Evolutionary conservation across 805 yeast species (phyloP).

Genomic region (Wickerhamomyces xylosicus): DNA sequence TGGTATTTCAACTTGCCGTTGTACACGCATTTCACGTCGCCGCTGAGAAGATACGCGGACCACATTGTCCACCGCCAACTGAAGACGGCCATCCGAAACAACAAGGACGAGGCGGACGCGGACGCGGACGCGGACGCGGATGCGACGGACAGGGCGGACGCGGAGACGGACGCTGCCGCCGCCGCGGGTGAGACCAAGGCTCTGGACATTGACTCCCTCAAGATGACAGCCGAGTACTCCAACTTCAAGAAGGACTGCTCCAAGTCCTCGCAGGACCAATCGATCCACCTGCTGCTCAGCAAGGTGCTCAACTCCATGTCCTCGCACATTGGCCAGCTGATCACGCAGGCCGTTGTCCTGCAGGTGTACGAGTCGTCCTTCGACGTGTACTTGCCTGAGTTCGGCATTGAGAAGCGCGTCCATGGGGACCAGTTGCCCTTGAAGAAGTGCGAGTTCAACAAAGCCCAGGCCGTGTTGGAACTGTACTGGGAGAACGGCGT

Average conservation of each 20-base stretch:
- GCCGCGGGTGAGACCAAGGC: slow-evolving; percentile 22
- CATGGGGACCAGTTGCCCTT: slow-evolving; percentile 96
- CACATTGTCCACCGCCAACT: slow-evolving; percentile 88
- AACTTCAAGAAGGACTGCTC: slow-evolving; percentile 95
- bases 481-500: slow-evolving; percentile 89
- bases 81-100: slow-evolving; percentile 43
- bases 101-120: slow-evolving; percentile 13
- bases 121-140: no score
- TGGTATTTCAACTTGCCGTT: slow-evolving; percentile 75
- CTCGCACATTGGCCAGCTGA: slow-evolving; percentile 64
- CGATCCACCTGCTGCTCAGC: slow-evolving; percentile 75
- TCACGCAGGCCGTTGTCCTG: slow-evolving; percentile 77
- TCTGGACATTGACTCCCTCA: slow-evolving; percentile 58
- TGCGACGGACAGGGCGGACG: background rate
- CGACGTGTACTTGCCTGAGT: slow-evolving; percentile 85
- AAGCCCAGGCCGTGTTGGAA: slow-evolving; percentile 55
- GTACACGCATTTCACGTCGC: slow-evolving; percentile 91
- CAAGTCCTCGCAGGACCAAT: slow-evolving; percentile 86
- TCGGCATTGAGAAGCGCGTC: slow-evolving; percentile 91
- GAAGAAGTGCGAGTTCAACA: slow-evolving; percentile 86
- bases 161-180: background rate
- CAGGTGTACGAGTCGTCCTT: slow-evolving; percentile 95
- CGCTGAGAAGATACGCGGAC: slow-evolving; percentile 87
- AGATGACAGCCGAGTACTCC: slow-evolving; percentile 83
- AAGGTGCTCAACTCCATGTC: slow-evolving; percentile 74